Evolutionary conservation across 768 basidiomycete genomes (phyloP), one percentile per base, ranked within the genome.

Genomic region (Rhodotorula paludigena): DNA sequence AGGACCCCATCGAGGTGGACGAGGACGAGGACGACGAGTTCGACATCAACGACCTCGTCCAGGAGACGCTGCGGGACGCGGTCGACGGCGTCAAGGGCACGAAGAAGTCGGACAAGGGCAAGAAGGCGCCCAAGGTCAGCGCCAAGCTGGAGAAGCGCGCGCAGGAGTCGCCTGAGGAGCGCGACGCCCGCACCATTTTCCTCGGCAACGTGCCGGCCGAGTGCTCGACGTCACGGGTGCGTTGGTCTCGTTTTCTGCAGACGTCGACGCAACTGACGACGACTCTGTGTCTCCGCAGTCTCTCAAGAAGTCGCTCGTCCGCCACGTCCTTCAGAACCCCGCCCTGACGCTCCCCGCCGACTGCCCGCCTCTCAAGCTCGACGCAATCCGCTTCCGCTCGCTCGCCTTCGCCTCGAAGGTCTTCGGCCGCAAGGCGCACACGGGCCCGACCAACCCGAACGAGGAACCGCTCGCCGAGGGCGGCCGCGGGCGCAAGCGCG

Each of bases 371-470:
- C 85, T 89, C 59, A 90, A 89, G 80, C 87, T 96, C 70, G 94
- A 98, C 76, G 92, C 92, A 9, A 83, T 86, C 33, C 90, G 94
- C 49, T 96, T 94, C 82, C 90, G 94, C 58, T 96, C 92, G 23
- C 84, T 96, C 57, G 87, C 92, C 2, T 97, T 97, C 81, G 86
- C 89, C 69, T 83, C 82, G 0, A 90, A 94, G 16, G 90, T 90
- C 32, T 69, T 73, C 35, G 68, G 60, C 11, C 62, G 62, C 15
- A 76, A 78, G 49, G 74, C 83, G 32, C 35, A 36, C 33, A 79
- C 78, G 35, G 76, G 75, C 21, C 70, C 74, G 25, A 75, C 77
- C 59, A 79, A 79, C 33, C 70, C 77, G 33, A 78, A 21, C 39
- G 71, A 55, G 78, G 67, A 30, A 15, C 30, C 28, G 87, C n/a